Base-by-base conservation (phyloP, 1,284 basidiomycete species). In the Anthracocystis setariae region DNA sequence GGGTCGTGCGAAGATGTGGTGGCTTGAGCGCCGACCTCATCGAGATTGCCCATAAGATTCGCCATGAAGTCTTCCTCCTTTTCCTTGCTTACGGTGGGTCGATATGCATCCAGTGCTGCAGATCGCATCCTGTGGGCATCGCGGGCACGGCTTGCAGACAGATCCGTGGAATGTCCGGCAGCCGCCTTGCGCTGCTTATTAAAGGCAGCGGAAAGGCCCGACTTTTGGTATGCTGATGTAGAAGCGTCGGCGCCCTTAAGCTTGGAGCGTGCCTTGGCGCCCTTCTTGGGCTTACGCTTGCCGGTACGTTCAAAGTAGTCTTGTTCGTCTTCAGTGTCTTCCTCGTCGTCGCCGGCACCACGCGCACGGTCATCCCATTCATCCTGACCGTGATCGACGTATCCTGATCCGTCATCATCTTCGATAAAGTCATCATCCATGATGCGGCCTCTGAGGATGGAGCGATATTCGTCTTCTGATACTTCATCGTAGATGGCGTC, bases 381-480 rank as follows among this genome's bases (percentile, higher is more conserved):
- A 72, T 98, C 94, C 87, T 92, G 90, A 5, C 96, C 96, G 78
- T 96, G 92, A 84, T 99, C 96, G 79, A 92, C 90, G 81, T 99
- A 98, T 12, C 93, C 96, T 20, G 87, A 88, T 0, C 91, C 88
- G 51, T 94, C 94, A 85, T 98, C 96, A 78, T 98, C 94, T 45
- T 92, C 82, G 62, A 81, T 92, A 72, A 99, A 98, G 84, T 98
- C 95, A 78, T 97, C 93, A 74, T 88, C 86, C 72, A 92, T 90
- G n/a, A 96, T 86, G 18, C 96, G 87, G 2, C 90, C 89, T 54
- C 89, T 89, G 4, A 98, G 93, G 63, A 98, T 91, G 17, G 87
- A 86, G 74, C 88, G 89, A 84, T 98, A 99, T 74, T 94, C 90
- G 27, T 93, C 91, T 69, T 98, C 95, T 0, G 90, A 89, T 17